Conservation (phyloP, 106 monocot species). For the Posidonia australis region DNA sequence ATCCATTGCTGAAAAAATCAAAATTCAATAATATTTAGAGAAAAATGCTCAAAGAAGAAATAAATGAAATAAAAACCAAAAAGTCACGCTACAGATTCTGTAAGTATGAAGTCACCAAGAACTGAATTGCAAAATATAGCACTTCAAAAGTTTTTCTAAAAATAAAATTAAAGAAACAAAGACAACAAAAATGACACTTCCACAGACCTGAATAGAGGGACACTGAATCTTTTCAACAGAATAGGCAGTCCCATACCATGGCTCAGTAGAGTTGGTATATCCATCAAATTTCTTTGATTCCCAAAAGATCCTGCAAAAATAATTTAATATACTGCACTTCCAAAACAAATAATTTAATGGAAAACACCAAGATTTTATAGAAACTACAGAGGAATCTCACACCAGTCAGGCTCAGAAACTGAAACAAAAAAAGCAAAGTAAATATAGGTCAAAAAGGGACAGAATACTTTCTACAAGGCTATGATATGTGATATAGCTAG, state of each 20-base stretch:
- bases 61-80: background rate
- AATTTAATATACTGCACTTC: background rate
- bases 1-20: conserved; percentile 65
- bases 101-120: background rate
- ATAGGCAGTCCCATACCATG: conserved; percentile 83
- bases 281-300: conserved; percentile 84
- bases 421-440: too few species aligned
- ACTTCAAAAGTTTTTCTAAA: background rate
- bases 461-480: too few species aligned
- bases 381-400: too few species aligned
- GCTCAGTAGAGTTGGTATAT: conserved; percentile 50
- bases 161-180: background rate
- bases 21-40: background rate
- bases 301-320: conserved; percentile 70
- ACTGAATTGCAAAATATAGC: background rate
- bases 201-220: conserved; percentile 53
- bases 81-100: background rate
- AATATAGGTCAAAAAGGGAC: too few species aligned
- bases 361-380: background rate
- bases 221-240: conserved; percentile 37
- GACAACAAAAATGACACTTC: background rate
- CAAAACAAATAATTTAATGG: background rate
- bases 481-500: too few species aligned
- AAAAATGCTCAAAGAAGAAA: background rate
- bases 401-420: too few species aligned